Conservation (phyloP, 148 eudicot genomes). For the Fallopia convolvulus region DNA sequence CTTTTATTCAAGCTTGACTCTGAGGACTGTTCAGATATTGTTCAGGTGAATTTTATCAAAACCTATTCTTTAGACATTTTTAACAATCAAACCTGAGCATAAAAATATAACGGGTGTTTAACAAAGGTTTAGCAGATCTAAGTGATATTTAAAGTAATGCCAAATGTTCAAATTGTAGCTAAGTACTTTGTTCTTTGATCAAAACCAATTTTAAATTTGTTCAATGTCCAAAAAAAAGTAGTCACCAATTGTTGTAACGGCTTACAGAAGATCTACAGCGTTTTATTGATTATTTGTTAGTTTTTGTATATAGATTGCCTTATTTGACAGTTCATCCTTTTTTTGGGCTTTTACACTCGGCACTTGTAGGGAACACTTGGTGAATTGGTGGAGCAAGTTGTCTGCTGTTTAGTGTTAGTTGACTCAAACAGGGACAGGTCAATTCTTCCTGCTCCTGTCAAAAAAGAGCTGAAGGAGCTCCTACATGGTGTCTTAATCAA, state of each 20-base stretch:
- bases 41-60: conserved; percentile 40
- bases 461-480: conserved; percentile 69
- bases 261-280: neutral
- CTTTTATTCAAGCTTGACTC: conserved; percentile 61
- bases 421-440: conserved; percentile 42
- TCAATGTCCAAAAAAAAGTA: neutral
- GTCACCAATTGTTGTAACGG: neutral
- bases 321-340: neutral
- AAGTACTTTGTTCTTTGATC: neutral
- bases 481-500: conserved; percentile 38
- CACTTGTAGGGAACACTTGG: conserved; percentile 38
- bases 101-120: neutral
- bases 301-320: neutral
- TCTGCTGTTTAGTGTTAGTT: conserved; percentile 51
- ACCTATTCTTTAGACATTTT: neutral
- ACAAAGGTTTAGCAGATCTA: neutral
- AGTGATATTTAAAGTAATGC: neutral
- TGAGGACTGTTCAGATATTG: conserved; percentile 32
- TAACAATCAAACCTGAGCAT: neutral
- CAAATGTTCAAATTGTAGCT: neutral
- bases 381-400: conserved; percentile 62
- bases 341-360: neutral
- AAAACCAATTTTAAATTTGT: neutral
- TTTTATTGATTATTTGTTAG: neutral
- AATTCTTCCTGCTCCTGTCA: conserved; percentile 28